Evolutionary conservation across 495 filamentous ascomycete genomes (phyloP).

Genomic region (Achaetomiella virescens): DNA sequence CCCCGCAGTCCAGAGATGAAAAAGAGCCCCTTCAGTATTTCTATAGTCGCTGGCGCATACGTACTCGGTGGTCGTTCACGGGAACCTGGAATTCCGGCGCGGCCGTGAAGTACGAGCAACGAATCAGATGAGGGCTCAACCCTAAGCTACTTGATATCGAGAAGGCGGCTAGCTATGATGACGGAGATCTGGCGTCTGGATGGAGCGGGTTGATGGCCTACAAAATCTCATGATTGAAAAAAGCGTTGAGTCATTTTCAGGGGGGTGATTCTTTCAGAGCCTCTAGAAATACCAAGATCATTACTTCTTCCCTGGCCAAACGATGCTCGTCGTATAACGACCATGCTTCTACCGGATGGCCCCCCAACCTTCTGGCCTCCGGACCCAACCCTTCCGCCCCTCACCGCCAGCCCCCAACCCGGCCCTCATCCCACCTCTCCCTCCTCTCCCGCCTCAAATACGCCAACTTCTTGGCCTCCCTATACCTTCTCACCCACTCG

Average conservation of each 20-base stretch:
- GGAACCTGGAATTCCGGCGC: too few relatives aligned
- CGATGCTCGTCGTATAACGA: background rate
- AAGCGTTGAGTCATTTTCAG: background rate
- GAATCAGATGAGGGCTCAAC: too few relatives aligned
- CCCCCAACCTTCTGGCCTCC: background rate
- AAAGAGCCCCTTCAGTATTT: conserved; percentile 62
- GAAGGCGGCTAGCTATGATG: too few relatives aligned
- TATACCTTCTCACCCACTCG: conserved; percentile 76
- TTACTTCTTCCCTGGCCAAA: background rate
- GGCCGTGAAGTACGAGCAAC: too few relatives aligned
- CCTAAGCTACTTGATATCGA: too few relatives aligned
- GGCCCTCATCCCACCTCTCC: conserved; percentile 89
- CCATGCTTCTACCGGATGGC: background rate
- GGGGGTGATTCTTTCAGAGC: background rate
- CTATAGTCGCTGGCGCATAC: conserved; percentile 20
- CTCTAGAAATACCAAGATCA: background rate
- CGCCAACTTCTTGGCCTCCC: conserved; percentile 66
- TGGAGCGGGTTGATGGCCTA: background rate
- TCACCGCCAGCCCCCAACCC: conserved; percentile 89
- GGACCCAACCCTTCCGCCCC: background rate
- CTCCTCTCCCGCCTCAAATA: conserved; percentile 74
- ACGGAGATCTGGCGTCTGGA: too few relatives aligned
- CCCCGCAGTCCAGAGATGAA: conserved; percentile 73
- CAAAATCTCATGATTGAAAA: background rate
- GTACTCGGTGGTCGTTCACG: too few relatives aligned